phyloP scores from a whole-genome alignment of 805 yeast genomes.

The Myxozyma sirexii region DNA sequence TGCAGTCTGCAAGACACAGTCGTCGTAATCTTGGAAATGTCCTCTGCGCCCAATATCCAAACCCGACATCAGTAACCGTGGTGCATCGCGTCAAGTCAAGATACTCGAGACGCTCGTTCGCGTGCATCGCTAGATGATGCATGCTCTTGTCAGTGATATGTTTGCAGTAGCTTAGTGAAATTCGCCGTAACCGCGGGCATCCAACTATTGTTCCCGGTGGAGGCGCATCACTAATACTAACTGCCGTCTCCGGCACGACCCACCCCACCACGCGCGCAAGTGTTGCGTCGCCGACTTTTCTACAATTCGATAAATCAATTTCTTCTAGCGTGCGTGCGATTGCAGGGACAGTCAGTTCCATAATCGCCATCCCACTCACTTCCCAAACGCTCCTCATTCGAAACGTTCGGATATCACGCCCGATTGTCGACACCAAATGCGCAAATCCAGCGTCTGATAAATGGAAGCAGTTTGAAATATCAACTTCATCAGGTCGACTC shows the following conservation, averaged over 20 bases:
- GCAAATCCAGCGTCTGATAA: slow-evolving; percentile 75
- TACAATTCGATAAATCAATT: slow-evolving; percentile 69
- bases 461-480: slow-evolving; percentile 75
- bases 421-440: slow-evolving; percentile 70
- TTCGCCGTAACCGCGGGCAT: slow-evolving; percentile 57
- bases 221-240: slow-evolving; percentile 7
- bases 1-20: slow-evolving; percentile 68
- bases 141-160: slow-evolving; percentile 69
- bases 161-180: slow-evolving; percentile 74
- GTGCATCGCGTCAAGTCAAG: slow-evolving; percentile 75
- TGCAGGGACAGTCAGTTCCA: slow-evolving; percentile 70
- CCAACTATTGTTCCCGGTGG: slow-evolving; percentile 48
- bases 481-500: slow-evolving; percentile 63
- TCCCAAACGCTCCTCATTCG: slow-evolving; percentile 76
- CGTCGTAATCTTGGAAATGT: slow-evolving; percentile 57
- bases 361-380: slow-evolving; percentile 76
- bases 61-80: slow-evolving; percentile 74
- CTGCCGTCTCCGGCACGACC: slow-evolving; percentile 36
- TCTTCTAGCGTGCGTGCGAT: slow-evolving; percentile 62
- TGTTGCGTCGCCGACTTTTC: slow-evolving; percentile 73
- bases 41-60: slow-evolving; percentile 62
- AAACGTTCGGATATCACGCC: slow-evolving; percentile 59
- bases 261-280: slow-evolving; percentile 69
- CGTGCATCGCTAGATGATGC: slow-evolving; percentile 62
- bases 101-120: slow-evolving; percentile 56